Evolutionary conservation across 495 filamentous ascomycete genomes (phyloP), one percentile per base, ranked within the genome.

Genomic region (Penicillium longicatenatum): DNA sequence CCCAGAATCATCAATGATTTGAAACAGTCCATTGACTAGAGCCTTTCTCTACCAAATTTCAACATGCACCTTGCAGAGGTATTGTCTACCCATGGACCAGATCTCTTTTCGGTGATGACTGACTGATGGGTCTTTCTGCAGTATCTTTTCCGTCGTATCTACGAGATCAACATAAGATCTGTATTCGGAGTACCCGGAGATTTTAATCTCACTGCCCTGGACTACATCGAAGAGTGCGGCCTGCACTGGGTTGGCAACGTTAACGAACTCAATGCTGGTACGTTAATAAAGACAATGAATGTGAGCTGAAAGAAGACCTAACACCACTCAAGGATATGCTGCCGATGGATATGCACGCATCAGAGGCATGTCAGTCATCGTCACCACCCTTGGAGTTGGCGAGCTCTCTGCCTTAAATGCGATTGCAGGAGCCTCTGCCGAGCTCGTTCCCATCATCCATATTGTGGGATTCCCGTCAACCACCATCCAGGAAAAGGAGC

Each of bases 341-440:
- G 86, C 89, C 20, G 90, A 93, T 72, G 90, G 88, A 9, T 92
- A 92, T 67, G 88, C 90, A 26, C 78, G 89, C 24, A 75, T 89
- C 52, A 87, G 86, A 55, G 88, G 89, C 31, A 82, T 90, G 26
- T 75, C 75, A 12, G 90, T 88, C 3, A 70, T 93, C 30, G 69
- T 91, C 43, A 94, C 90, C 24, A 92, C 89, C 1, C 90, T 90
- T 56, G 90, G 90, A 22, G 88, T 92, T 19, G 89, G 90, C 22
- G 90, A 92, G 65, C 78, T 92, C 0, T 89, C 86, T 6, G 87
- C 87, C 47, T 66, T 91, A 55, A 91, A 91, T 62, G 88, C 84
- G 5, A 67, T 90, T 55, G 87, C 86, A 8, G 89, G 89, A 22
- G 78, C 86, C 53, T 90, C 82, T 68, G 82, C 88, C 2, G 91